phyloP scores from a whole-genome alignment of 2,329 filamentous ascomycete species.

The Anisogramma anomala region DNA sequence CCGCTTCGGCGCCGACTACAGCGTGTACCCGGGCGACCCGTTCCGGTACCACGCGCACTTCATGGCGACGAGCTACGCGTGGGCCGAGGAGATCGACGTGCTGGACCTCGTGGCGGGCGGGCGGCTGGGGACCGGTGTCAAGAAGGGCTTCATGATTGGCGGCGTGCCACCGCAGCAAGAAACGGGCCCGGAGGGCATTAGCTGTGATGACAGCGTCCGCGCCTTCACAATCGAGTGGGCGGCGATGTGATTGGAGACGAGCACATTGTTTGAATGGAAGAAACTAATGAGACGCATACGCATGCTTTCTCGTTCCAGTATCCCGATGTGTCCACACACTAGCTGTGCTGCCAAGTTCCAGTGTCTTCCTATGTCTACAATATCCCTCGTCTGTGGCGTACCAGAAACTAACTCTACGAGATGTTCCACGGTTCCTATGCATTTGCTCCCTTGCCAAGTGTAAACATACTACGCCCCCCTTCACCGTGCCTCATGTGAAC shows the following conservation, averaged over 20 bases:
- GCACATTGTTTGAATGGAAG: conserved; percentile 3
- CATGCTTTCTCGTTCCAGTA: background rate
- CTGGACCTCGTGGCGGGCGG: conserved; percentile 80
- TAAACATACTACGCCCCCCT: too few species aligned
- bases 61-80: conserved; percentile 69
- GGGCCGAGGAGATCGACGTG: conserved; percentile 76
- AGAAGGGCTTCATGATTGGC: conserved; percentile 87
- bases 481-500: too few species aligned
- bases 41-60: conserved; percentile 94
- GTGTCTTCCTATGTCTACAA: too few species aligned
- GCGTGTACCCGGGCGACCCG: conserved; percentile 90
- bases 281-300: background rate
- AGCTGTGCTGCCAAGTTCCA: too few species aligned
- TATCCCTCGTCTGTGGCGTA: too few species aligned
- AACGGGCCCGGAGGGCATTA: conserved; percentile 17
- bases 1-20: conserved; percentile 88
- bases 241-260: conserved; percentile 51
- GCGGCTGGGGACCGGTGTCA: conserved; percentile 82
- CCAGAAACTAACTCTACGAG: too few species aligned
- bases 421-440: too few species aligned
- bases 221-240: conserved; percentile 90
- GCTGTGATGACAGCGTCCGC: conserved; percentile 40
- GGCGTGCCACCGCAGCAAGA: conserved; percentile 36
- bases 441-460: too few species aligned
- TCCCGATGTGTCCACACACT: background rate